Conservation (phyloP, 306 rosid species). For the Acmispon strigosus region DNA sequence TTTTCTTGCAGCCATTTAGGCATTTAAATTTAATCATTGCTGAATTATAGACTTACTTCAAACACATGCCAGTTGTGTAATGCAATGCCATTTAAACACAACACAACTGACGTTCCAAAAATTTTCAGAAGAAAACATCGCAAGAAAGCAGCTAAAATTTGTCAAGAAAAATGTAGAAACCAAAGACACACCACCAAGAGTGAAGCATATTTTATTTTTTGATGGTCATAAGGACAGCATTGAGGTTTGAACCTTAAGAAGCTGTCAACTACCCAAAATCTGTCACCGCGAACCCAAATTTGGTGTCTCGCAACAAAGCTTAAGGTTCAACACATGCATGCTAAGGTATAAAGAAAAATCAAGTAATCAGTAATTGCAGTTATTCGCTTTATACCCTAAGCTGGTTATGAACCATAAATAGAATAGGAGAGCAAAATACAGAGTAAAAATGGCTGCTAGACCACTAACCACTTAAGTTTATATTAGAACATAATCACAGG, state of each 20-base stretch:
- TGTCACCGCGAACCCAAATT: neutral
- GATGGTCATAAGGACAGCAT: neutral
- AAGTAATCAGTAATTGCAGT: neutral
- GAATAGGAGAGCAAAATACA: neutral
- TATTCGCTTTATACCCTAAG: neutral
- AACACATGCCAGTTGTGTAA: neutral
- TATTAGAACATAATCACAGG: neutral
- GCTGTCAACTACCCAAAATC: neutral
- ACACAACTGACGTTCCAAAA: neutral
- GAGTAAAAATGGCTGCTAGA: neutral
- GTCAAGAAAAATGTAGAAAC: neutral
- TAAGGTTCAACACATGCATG: neutral
- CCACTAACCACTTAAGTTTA: neutral
- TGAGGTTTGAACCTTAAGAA: neutral
- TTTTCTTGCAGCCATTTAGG: conserved; percentile 1
- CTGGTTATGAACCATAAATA: neutral
- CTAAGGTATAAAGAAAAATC: neutral
- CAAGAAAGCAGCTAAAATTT: neutral
- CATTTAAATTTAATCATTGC: neutral
- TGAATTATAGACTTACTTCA: neutral
- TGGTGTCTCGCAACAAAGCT: neutral
- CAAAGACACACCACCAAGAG: neutral
- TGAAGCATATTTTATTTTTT: neutral
- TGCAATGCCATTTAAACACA: neutral
- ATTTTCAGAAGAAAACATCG: neutral